Percentiles rank a stretch among this genome's conserved stretches.
These are phyloP conservation scores for Nicotiana rustica DNA, from an alignment of 305 asterid genomes.

Conservation along the genomic window DNA sequence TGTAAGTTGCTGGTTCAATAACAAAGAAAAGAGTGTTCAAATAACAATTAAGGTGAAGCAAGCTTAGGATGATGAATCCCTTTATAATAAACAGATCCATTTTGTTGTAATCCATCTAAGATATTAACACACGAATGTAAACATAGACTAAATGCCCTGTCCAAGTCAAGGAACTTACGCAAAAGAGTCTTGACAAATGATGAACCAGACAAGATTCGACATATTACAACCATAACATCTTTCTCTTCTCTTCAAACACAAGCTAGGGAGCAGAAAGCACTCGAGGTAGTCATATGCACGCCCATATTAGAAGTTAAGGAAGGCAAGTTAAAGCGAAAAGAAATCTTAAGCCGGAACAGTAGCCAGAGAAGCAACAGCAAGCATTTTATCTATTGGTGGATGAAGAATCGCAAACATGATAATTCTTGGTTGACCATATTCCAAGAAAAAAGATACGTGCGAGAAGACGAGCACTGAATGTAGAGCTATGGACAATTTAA, in stretches of 20 bases:
- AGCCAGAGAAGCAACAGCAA: neutral
- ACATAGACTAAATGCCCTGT: conserved; percentile 18
- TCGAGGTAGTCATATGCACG: neutral
- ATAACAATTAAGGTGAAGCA: neutral
- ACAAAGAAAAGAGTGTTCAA: neutral
- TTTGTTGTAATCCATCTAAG: neutral
- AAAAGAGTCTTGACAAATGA: neutral
- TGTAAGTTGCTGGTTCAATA: neutral
- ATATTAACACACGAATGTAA: conserved; percentile 9
- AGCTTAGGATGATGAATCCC: neutral
- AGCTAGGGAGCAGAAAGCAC: neutral
- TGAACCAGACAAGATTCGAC: neutral
- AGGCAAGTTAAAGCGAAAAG: neutral
- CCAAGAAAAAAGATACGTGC: too few relatives aligned
- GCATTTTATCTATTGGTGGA: neutral
- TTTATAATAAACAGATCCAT: neutral
- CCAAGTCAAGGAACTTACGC: conserved; percentile 31
- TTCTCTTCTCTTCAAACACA: neutral
- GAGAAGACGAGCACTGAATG: too few relatives aligned
- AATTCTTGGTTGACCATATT: neutral
- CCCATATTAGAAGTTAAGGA: neutral
- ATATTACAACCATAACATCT: neutral
- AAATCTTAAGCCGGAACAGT: neutral
- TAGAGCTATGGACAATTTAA: too few relatives aligned
- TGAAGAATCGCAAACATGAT: neutral